phyloP scores from a whole-genome alignment of 1,139 yeast genomes.

The Blastobotrys buckinghamii region DNA sequence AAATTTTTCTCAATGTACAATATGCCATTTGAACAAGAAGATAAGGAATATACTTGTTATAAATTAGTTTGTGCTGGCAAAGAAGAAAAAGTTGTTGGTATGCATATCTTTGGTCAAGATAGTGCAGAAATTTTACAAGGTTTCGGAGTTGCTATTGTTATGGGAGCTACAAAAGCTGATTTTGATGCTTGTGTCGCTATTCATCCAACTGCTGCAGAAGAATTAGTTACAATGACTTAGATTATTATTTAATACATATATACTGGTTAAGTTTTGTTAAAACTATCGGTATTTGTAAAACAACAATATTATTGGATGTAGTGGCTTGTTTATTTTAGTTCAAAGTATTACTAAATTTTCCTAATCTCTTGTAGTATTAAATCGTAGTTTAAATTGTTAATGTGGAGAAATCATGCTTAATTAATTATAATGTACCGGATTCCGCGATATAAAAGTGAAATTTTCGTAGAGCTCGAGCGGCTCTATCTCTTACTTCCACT shows the following conservation, averaged over 20 bases:
- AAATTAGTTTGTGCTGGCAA: constrained; percentile 72
- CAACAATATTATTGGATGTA: too few species aligned
- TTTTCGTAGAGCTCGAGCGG: too few species aligned
- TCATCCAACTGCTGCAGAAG: constrained; percentile 98
- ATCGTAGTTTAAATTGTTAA: too few species aligned
- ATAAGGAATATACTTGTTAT: constrained; percentile 84
- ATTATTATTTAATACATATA: background rate
- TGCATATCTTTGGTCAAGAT: constrained; percentile 86
- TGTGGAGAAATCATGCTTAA: too few species aligned
- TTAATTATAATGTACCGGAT: too few species aligned
- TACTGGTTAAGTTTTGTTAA: background rate
- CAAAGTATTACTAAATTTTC: too few species aligned
- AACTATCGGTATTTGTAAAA: too few species aligned
- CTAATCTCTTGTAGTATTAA: too few species aligned
- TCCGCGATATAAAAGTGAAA: too few species aligned
- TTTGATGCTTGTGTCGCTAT: constrained; percentile 95
- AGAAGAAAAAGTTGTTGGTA: constrained; percentile 90
- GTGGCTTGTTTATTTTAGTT: too few species aligned
- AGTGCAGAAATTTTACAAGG: constrained; percentile 95
- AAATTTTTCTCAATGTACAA: constrained; percentile 89
- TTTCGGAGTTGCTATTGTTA: constrained; percentile 90
- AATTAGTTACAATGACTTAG: constrained; percentile 78
- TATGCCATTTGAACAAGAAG: constrained; percentile 60
- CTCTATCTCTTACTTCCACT: too few species aligned
- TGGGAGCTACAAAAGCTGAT: constrained; percentile 93